Conservation (phyloP, 225 moss, liverwort and hornwort genomes). For the Bryum argenteum region DNA sequence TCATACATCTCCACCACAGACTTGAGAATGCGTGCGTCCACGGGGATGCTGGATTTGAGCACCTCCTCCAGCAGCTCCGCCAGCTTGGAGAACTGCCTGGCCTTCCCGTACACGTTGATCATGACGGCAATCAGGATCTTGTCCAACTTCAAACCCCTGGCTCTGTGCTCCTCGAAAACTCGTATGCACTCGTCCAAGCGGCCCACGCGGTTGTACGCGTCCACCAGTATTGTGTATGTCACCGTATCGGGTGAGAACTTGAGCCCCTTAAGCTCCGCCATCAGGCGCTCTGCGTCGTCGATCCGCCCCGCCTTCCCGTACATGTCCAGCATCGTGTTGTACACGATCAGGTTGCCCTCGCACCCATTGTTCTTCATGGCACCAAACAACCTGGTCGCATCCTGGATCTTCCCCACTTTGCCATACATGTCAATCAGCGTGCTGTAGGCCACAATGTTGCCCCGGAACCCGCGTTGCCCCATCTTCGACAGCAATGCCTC, state of each 20-base stretch:
- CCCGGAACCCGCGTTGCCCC: conserved; percentile 38
- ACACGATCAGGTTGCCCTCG: conserved; percentile 58
- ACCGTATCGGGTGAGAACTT: conserved; percentile 50
- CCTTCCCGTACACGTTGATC: conserved; percentile 60
- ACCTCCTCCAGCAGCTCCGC: conserved; percentile 57
- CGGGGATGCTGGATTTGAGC: conserved; percentile 37
- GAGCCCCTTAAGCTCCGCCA: conserved; percentile 44
- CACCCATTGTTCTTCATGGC: conserved; percentile 55
- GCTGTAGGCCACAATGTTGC: conserved; percentile 59
- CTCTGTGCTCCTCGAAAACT: conserved; percentile 44
- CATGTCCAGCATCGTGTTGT: conserved; percentile 73
- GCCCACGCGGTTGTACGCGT: conserved; percentile 59
- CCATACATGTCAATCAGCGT: conserved; percentile 78
- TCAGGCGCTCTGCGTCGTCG: conserved; percentile 51
- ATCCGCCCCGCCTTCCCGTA: conserved; percentile 68
- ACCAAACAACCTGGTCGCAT: conserved; percentile 49
- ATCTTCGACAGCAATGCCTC: conserved; percentile 53
- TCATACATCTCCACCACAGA: conserved; percentile 58
- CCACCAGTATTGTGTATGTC: conserved; percentile 60
- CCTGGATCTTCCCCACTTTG: conserved; percentile 59
- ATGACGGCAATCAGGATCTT: conserved; percentile 55
- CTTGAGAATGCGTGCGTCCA: conserved; percentile 51
- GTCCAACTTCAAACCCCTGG: conserved; percentile 53
- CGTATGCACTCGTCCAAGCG: conserved; percentile 54
- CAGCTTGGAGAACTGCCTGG: conserved; percentile 50